Base-by-base conservation (phyloP, 177 flowering plant genomes). In the Vitis hybrid region DNA sequence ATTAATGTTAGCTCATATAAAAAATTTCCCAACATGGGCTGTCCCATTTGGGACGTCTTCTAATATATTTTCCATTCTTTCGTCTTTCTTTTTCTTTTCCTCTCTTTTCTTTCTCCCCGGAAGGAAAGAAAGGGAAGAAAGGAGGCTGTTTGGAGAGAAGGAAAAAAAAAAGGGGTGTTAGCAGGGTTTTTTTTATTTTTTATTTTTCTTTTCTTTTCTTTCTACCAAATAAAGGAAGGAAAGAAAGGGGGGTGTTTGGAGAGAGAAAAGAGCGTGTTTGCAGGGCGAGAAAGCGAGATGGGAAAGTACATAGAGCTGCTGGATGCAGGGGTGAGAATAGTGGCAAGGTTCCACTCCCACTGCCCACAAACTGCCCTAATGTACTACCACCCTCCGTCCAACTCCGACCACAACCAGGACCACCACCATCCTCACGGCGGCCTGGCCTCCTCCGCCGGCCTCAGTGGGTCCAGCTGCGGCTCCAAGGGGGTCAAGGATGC, bases 301-400 rank as follows among this genome's bases (percentile, higher is more conserved):
- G 75, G 79, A 12, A 82, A 82, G 64, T 75, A 75, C 62, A 64
- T 52, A 61, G 85, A 80, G 83, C 39, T 82, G 4, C 62, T 82
- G 66, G 82, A 82, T 62, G 70, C 66, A 0, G 79, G 83, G 18
- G 71, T 82, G 21, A 82, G 83, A 51, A 72, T 77, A 1, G 85
- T 68, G 6, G 70, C 81, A 13, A 73, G 85, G 39, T 75, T 77
- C 26, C 83, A 82, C 51, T 82, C 83, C 50, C 83, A 82, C 60
- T 82, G 80, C 64, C 85, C 85, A 1, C 78, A 80, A 11, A 82
- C 85, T 14, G 83, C 76, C 26, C 75, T 71, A 11, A 58, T 77
- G 76, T 82, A 80, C 74, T 82, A 82, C 65, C 85, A 80, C 61
- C 83, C 85, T 55, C 83, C 83, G 54, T 62, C 82, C 2, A 45